Evolutionary conservation across 306 rosid genomes (phyloP), one percentile per base, ranked within the genome.

Genomic region (Dryas alaskensis): DNA sequence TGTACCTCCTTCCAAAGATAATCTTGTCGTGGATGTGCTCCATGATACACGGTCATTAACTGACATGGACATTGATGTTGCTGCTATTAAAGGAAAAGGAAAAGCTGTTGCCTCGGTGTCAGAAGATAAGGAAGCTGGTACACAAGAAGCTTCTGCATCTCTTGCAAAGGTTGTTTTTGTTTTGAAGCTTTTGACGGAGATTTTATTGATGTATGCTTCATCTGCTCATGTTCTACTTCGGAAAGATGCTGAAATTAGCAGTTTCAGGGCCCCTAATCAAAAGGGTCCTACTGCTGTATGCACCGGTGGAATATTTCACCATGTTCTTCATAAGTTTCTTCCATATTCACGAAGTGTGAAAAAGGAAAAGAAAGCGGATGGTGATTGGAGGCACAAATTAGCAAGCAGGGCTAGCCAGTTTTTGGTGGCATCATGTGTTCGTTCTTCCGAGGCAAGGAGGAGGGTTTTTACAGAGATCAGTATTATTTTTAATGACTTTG

Each of bases 321-420:
- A 93, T 73, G 86, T 91, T 81, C 93, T 93, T 70, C 90, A 89
- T 58, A 88, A 88, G 76, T 88, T 91, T 69, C 88, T 91, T 74
- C 92, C 95, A 69, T 80, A 73, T 70, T 84, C 86, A 58, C 86
- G 91, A 62, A 88, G 83, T 77, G 79, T 84, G 45, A 91, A 86
- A 74, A 93, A 85, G 82, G 98, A 93, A 78, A 93, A 93, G 89
- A 89, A 84, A 88, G 64, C 60, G 67, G 98, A 93, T 74, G 92
- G 92, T 74, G 96, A 91, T 79, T 93, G 98, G 98, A 89, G 91
- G 88, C 98, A 93, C 87, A 93, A 93, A 81, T 84, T 93, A 77
- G 98, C 96, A 84, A 88, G 84, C 77, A 85, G 97, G 81, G 93
- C 94, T 44, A 91, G 87, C 75, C 97, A 91, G 81, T 91, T 93